These are phyloP conservation scores for Cercospora zeina DNA, from an alignment of 2,329 filamentous ascomycete genomes.

Conservation along the genomic window DNA sequence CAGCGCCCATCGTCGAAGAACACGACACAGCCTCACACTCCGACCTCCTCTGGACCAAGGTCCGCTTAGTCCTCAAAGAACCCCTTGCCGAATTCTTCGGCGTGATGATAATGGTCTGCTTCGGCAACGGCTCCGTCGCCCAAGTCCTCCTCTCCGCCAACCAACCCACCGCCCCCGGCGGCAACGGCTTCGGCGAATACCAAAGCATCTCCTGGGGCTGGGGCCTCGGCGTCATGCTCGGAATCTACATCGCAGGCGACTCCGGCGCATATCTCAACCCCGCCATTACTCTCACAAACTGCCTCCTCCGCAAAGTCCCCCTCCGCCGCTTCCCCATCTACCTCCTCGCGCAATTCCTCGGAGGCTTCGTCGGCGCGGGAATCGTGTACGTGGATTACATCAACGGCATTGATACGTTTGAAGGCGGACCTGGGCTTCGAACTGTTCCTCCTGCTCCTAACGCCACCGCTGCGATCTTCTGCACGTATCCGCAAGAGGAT, in stretches of 20 bases:
- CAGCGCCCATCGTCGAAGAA: conserved; percentile 46
- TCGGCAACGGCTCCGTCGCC: conserved; percentile 49
- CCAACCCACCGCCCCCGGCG: conserved; percentile 45
- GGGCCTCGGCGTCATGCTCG: conserved; percentile 66
- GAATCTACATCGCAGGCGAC: conserved; percentile 46
- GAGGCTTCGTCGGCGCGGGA: conserved; percentile 61
- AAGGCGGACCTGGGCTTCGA: conserved; percentile 60
- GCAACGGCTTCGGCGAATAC: conserved; percentile 46
- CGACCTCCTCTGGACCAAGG: conserved; percentile 43
- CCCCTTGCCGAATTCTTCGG: conserved; percentile 51
- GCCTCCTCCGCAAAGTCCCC: conserved; percentile 66
- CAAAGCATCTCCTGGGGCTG: conserved; percentile 49
- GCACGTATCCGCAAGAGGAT: conserved; percentile 65
- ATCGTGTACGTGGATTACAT: conserved; percentile 52
- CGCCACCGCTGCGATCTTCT: conserved; percentile 67
- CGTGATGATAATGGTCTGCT: conserved; percentile 46
- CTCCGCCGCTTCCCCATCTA: conserved; percentile 72
- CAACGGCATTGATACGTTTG: conserved; percentile 60
- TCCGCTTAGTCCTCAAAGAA: conserved; percentile 43
- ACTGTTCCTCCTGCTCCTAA: conserved; percentile 61
- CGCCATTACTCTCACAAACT: conserved; percentile 69
- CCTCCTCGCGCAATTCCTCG: conserved; percentile 64
- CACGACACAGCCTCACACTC: conserved; percentile 43
- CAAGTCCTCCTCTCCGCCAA: conserved; percentile 46
- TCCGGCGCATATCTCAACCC: conserved; percentile 53